Evolutionary conservation across 2,329 filamentous ascomycete species (phyloP), one percentile per base, ranked within the genome.

Genomic region (Albophoma yamanashiensis): DNA sequence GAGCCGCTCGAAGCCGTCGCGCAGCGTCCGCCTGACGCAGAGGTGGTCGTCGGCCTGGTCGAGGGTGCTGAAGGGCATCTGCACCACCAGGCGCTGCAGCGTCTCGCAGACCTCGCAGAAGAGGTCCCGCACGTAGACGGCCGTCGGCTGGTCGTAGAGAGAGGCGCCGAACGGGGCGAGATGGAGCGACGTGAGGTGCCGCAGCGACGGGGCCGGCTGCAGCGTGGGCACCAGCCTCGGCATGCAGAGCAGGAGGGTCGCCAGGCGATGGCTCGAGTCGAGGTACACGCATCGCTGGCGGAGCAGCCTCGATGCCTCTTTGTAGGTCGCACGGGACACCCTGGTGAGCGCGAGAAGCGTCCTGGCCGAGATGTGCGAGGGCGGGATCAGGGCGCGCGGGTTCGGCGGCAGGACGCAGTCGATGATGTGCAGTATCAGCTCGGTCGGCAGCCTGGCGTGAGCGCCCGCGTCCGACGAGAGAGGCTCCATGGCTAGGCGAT

Each of bases 1-100:
- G 0, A 82, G 72, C 55, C 72, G 66, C 63, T 70, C 66, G 60
- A 82, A 79, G 0, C 77, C 79, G n/a, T 76, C 71, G 14, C 74
- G 73, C 9, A 82, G 71, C 5, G 73, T 74, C 36, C 67, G 70
- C 45, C 73, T 70, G 53, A 77, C 69, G 60, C 67, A 67, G 67
- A 75, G 65, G 60, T 75, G 72, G 59, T 81, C 78, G 38, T 78
- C 72, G 31, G 73, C 70, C 1, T 72, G 73, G 36, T 75, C 72
- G 20, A 80, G 67, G 58, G 70, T 77, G 27, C 74, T 70, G 55
- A 81, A 75, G 8, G 79, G 78, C 63, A 82, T 79, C 60, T 79
- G 71, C 50, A 82, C 73, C 55, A 81, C 71, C 8, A 82, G 71
- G 25, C 76, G 75, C 52, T 68, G 72, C 53, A 83, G 71, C 8